Evolutionary conservation across 2,329 filamentous ascomycete genomes (phyloP).

Genomic region (Annulohypoxylon truncatum): DNA sequence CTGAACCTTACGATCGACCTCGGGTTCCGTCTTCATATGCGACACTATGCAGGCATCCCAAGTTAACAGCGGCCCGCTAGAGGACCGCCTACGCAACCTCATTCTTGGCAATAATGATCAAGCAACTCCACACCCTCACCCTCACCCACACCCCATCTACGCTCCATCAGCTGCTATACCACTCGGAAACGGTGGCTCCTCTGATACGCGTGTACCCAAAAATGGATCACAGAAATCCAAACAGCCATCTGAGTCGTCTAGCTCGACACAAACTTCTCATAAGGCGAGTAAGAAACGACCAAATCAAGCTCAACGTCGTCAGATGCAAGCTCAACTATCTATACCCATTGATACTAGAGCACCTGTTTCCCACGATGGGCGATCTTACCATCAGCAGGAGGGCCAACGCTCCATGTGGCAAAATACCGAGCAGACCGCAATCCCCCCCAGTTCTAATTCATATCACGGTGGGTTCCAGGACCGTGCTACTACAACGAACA

Average conservation of each 20-base stretch:
- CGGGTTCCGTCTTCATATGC: slow-evolving; percentile 21
- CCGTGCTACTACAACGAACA: slow-evolving; percentile 11
- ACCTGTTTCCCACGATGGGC: slow-evolving; percentile 41
- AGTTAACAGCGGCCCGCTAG: slow-evolving; percentile 52
- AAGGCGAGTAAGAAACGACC: slow-evolving; percentile 61
- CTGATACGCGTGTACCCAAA: slow-evolving; percentile 1
- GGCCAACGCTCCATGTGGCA: slow-evolving; percentile 43
- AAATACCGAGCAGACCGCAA: slow-evolving; percentile 33
- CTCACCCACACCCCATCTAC: slow-evolving; percentile 21
- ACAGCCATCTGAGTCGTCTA: slow-evolving; percentile 1
- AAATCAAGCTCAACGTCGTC: slow-evolving; percentile 72
- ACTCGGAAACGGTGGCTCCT: slow-evolving; percentile 24
- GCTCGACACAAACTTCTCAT: slow-evolving; percentile 29
- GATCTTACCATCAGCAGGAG: slow-evolving; percentile 48
- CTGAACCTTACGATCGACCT: not conserved
- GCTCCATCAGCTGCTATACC: slow-evolving; percentile 33
- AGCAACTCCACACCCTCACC: not conserved
- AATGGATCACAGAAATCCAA: slow-evolving; percentile 13
- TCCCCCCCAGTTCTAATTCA: slow-evolving; percentile 50
- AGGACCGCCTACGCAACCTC: slow-evolving; percentile 69
- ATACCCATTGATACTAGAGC: slow-evolving; percentile 64
- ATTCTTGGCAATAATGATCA: slow-evolving; percentile 64
- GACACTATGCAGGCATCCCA: slow-evolving; percentile 42
- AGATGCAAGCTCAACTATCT: slow-evolving; percentile 70
- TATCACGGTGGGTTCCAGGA: slow-evolving; percentile 37